A percentile compares a stretch with the other conserved stretches of the same genome.
phyloP scores from a whole-genome alignment of 352 stramenopile genomes.

The Elongisporangium prolatum region DNA sequence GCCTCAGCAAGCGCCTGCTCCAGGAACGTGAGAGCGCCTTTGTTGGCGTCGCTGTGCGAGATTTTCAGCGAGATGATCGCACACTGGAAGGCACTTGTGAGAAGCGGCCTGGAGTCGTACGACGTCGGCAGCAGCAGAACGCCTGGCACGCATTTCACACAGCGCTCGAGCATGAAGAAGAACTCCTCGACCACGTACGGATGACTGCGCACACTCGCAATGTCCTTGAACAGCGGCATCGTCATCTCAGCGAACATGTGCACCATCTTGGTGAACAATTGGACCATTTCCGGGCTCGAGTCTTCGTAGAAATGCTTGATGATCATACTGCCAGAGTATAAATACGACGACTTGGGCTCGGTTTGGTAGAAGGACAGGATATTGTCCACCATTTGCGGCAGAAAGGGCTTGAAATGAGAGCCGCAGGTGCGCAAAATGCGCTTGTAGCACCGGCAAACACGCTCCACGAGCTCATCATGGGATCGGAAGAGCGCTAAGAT shows the following conservation, averaged over 20 bases:
- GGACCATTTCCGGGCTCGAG: conserved; percentile 24
- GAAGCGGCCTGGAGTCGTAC: conserved; percentile 32
- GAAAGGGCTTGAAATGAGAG: conserved; percentile 47
- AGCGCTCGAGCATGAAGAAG: conserved; percentile 93
- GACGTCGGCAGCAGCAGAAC: conserved; percentile 45
- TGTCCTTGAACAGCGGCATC: conserved; percentile 76
- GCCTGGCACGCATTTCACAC: conserved; percentile 81
- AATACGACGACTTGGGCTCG: conserved; percentile 81
- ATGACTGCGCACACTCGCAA: conserved; percentile 58
- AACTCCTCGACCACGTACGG: conserved; percentile 96
- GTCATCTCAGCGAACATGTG: conserved; percentile 68
- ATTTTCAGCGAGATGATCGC: conserved; percentile 85
- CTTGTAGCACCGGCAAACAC: conserved; percentile 84
- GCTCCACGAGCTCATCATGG: conserved; percentile 78
- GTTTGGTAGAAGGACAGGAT: conserved; percentile 68
- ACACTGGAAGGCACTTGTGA: conserved; percentile 81
- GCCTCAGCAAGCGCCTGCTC: conserved; percentile 46
- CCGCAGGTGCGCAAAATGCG: conserved; percentile 78
- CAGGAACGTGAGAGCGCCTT: conserved; percentile 91
- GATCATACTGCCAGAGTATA: conserved; percentile 82
- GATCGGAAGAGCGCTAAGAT: conserved; percentile 66
- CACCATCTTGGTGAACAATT: conserved; percentile 54
- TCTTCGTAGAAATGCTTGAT: conserved; percentile 65
- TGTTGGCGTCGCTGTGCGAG: conserved; percentile 93
- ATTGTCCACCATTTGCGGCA: conserved; percentile 76